phyloP scores from a whole-genome alignment of 2,329 filamentous ascomycete genomes.

The Didymella glomerata region DNA sequence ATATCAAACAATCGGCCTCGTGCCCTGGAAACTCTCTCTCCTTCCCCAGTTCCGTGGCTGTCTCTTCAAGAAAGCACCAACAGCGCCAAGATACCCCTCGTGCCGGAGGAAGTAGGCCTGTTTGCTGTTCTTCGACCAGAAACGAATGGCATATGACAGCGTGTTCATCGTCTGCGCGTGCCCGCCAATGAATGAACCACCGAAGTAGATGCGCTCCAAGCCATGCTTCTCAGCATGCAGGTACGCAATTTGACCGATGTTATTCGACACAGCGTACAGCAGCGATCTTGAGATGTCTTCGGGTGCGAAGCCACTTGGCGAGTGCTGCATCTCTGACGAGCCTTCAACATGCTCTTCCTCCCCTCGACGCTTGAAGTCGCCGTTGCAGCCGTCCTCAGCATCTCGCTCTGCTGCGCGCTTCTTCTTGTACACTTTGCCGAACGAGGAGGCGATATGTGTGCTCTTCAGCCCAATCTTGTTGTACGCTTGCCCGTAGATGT shows the following conservation, averaged over 20 bases:
- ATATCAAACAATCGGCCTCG: conserved; percentile 17
- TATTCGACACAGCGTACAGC: conserved; percentile 93
- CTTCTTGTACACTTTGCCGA: conserved; percentile 95
- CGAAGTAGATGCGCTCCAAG: conserved; percentile 94
- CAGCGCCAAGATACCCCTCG: conserved; percentile 92
- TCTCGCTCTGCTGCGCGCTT: conserved; percentile 83
- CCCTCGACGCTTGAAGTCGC: conserved; percentile 54
- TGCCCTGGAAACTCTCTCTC: conserved; percentile 73
- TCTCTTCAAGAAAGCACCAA: conserved; percentile 91
- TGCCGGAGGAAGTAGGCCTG: conserved; percentile 96
- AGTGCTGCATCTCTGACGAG: conserved; percentile 43
- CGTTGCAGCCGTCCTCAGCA: conserved; percentile 73
- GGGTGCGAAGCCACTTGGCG: conserved; percentile 68
- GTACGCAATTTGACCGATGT: conserved; percentile 97
- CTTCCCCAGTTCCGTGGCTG: conserved; percentile 93
- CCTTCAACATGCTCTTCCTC: conserved; percentile 48
- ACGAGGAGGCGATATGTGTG: conserved; percentile 93
- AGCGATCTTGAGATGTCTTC: conserved; percentile 91
- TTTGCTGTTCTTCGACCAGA: conserved; percentile 93
- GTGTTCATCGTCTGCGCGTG: conserved; percentile 99
- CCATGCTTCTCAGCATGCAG: conserved; percentile 96
- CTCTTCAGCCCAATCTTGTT: conserved; percentile 95
- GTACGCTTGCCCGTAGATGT: conserved; percentile 97
- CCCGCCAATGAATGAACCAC: conserved; percentile 93
- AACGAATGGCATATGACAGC: conserved; percentile 93